Percentiles rank a stretch among this genome's conserved stretches.
Evolutionary conservation across 345 rosid genomes (phyloP).

Genomic region (Jatropha curcas): DNA sequence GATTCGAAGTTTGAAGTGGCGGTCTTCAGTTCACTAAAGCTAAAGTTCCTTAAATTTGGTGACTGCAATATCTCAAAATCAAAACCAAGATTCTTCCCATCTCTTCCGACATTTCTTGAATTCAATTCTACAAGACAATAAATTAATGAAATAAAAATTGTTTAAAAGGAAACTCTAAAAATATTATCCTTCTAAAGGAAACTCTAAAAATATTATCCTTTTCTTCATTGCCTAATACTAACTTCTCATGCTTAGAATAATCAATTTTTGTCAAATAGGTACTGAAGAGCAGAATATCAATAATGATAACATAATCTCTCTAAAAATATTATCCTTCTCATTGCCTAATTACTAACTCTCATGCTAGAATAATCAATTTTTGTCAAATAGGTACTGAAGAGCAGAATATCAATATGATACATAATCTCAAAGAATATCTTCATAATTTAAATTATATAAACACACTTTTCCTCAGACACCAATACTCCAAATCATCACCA

Average conservation of each 20-base stretch:
- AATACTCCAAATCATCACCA: no score
- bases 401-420: no score
- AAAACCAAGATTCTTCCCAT: conserved; percentile 35
- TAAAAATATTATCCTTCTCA: not conserved
- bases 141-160: not conserved
- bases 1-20: conserved; percentile 22
- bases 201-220: not conserved
- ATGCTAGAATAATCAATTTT: no score
- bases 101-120: conserved; percentile 55
- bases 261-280: no score
- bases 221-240: no score
- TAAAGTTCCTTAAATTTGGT: conserved; percentile 13
- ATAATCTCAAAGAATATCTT: no score
- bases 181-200: not conserved
- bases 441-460: no score
- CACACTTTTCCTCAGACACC: no score
- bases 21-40: conserved; percentile 13
- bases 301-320: no score
- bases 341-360: not conserved
- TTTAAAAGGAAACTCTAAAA: not conserved
- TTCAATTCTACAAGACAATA: conserved; percentile 46
- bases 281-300: no score
- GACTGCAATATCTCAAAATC: conserved; percentile 29
- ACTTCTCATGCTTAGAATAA: no score
- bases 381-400: no score